A percentile compares a stretch with the other conserved stretches of the same genome.
Conservation (phyloP, 2,329 filamentous ascomycete species). For the Coniella vitis region DNA sequence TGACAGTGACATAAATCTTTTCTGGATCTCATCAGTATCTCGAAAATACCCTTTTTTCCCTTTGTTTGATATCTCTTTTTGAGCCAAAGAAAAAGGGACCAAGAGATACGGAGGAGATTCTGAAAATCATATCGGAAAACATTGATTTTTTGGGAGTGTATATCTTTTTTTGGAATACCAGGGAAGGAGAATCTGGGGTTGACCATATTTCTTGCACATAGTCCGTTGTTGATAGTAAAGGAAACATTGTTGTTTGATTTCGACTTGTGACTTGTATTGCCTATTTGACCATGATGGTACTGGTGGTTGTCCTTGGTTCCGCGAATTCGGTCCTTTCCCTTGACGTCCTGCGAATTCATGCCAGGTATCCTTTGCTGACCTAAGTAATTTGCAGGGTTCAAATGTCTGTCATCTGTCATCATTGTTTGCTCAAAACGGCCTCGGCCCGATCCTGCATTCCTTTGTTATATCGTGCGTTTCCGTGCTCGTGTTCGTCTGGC, state of each 20-base stretch:
- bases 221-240: constrained; percentile 4
- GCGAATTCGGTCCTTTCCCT: too few species aligned
- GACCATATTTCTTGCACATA: constrained; percentile 5
- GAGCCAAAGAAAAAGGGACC: background rate
- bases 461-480: too few species aligned
- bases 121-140: background rate
- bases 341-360: too few species aligned
- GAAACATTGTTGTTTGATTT: background rate
- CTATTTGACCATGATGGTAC: background rate
- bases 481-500: too few species aligned
- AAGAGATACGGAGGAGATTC: constrained; percentile 5
- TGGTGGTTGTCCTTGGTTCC: too few species aligned
- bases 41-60: constrained; percentile 5
- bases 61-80: constrained; percentile 7
- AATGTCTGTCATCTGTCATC: background rate
- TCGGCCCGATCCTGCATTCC: too few species aligned
- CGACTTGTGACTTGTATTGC: background rate
- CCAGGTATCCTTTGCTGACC: too few species aligned
- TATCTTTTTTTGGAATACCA: background rate
- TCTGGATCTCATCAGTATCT: constrained; percentile 11
- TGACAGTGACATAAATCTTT: constrained; percentile 8
- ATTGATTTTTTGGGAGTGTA: background rate
- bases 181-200: background rate
- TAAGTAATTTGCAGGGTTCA: too few species aligned
- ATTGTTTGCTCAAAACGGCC: too few species aligned